Percentiles rank a stretch among this genome's conserved stretches.
These are phyloP conservation scores for Fraxinus baroniana DNA, from an alignment of 305 asterid genomes.

Conservation along the genomic window DNA sequence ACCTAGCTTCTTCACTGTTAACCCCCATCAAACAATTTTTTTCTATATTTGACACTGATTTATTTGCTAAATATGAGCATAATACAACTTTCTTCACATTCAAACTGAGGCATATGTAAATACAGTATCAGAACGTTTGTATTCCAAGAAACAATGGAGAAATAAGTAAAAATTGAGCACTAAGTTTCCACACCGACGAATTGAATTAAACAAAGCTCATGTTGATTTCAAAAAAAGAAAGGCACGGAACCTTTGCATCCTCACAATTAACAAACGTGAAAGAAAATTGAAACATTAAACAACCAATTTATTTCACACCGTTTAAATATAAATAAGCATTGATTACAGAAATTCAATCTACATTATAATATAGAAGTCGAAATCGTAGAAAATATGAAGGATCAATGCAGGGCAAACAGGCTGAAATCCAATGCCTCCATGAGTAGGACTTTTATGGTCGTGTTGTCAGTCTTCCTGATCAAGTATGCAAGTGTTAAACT, in stretches of 20 bases:
- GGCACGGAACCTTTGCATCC: not conserved
- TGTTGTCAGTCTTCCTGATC: not conserved
- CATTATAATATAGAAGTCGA: constrained; percentile 7
- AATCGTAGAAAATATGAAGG: not conserved
- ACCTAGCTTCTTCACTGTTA: not conserved
- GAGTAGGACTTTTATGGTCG: not conserved
- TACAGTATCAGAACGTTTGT: too few relatives aligned
- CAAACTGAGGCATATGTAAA: not conserved
- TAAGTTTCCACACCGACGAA: not conserved
- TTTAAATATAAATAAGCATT: constrained; percentile 12
- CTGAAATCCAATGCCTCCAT: not conserved
- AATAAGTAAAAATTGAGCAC: not conserved
- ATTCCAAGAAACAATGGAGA: not conserved
- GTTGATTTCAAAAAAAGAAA: not conserved
- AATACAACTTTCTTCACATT: not conserved
- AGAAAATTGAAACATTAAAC: constrained; percentile 4
- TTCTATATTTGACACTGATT: not conserved
- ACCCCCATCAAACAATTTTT: not conserved
- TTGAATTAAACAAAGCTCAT: not conserved
- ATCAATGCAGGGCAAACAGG: constrained; percentile 8
- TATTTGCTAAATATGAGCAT: not conserved
- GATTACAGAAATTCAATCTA: constrained; percentile 2
- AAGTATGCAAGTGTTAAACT: constrained; percentile 3
- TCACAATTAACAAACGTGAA: not conserved
- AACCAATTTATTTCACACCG: constrained; percentile 33